Evolutionary conservation across 106 monocot species (phyloP), one percentile per base, ranked within the genome.

Genomic region (Dendrobium chrysotoxum): DNA sequence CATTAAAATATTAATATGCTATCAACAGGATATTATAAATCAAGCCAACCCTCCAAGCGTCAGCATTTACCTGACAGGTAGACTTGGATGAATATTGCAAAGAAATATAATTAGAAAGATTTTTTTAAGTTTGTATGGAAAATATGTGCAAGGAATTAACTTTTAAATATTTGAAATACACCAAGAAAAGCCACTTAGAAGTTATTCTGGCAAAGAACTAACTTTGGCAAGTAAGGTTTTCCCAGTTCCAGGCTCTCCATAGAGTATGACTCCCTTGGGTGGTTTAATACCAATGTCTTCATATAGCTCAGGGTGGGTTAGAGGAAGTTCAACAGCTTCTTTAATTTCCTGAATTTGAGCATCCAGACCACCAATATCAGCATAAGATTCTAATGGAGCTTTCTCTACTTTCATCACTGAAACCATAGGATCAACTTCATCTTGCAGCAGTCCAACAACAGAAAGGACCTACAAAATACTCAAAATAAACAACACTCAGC

Each of bases 321-420:
- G 81, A 30, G 93, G 96, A 84, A 96, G 93, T 82, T 96, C 96
- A 80, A 96, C 96, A 64, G 96, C 93, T 79, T 96, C 93, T 75
- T 96, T 96, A 17, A 96, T 96, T 86, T 96, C 96, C 81, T 96
- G 96, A 79, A 96, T 96, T 84, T 96, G 96, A 77, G 93, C 88
- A 87, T 96, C 96, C 68, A 96, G 73, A 0, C 96, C 96, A 85
- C 92, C 96, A 83, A 96, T 96, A 83, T 96, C 96, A 78, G 96
- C 96, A 87, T 96, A 96, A 20, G 90, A 94, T 81, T 96, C 96
- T 58, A 96, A 80, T 42, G 93, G 96, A 83, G 96, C 96, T 70
- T 96, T 96, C 77, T 96, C 96, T 26, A 96, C 96, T 86, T 96
- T 96, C 96, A 96, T 96, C 23, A 94, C 93, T 21, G 96, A 96